Conservation (phyloP, 176 grass and related monocot genomes). For the Melocanna baccifera region DNA sequence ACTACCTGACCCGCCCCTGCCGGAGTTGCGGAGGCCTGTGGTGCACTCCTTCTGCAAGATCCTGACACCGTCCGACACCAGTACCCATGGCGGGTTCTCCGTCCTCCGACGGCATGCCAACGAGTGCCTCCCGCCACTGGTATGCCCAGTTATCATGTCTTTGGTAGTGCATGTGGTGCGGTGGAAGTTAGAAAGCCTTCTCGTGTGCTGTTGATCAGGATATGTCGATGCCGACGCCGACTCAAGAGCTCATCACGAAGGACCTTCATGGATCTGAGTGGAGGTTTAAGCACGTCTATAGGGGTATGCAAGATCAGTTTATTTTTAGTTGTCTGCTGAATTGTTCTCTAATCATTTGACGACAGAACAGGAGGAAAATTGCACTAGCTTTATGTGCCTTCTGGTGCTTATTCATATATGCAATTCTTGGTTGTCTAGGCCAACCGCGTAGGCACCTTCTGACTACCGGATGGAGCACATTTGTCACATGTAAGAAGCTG, state of each 20-base stretch:
- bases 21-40: conserved; percentile 51
- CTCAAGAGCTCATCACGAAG: conserved; percentile 79
- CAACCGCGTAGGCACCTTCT: conserved; percentile 94
- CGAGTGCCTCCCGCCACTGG: conserved; percentile 91
- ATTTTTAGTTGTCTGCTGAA: neutral
- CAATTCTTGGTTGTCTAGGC: conserved; percentile 46
- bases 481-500: conserved; percentile 85
- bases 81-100: conserved; percentile 94
- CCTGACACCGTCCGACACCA: conserved; percentile 95
- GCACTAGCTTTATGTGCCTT: neutral
- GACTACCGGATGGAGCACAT: conserved; percentile 94
- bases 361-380: neutral
- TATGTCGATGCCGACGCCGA: conserved; percentile 78
- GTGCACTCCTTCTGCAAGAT: conserved; percentile 99
- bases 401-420: neutral
- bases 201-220: conserved; percentile 51
- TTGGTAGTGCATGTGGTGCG: neutral
- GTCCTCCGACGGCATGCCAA: conserved; percentile 86
- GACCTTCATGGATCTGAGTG: conserved; percentile 88
- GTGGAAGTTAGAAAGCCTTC: neutral
- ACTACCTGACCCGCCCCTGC: conserved; percentile 44
- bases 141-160: conserved; percentile 29
- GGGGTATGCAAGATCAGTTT: conserved; percentile 49
- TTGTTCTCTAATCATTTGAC: conserved; percentile 4
- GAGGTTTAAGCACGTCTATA: conserved; percentile 97